Conservation (phyloP, 768 basidiomycete species). For the Hygrophoropsis aurantiaca region DNA sequence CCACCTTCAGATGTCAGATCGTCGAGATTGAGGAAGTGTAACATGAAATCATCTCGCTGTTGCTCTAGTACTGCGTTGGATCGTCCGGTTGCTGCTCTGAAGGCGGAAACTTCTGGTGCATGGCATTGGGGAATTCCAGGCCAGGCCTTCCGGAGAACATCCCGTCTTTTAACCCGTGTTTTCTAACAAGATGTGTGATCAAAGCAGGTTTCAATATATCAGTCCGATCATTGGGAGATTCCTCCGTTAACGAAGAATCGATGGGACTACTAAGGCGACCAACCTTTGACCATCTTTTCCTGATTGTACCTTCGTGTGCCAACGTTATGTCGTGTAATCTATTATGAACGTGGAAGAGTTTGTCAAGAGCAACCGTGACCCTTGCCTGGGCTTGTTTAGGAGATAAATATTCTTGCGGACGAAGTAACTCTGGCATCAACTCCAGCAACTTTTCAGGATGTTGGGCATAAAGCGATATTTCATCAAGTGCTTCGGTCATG, state of each 20-base stretch:
- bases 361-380: no score
- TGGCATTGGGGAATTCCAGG: not conserved
- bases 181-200: not conserved
- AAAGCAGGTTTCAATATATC: no score
- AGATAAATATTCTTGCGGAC: no score
- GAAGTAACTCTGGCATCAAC: no score
- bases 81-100: not conserved
- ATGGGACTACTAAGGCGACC: not conserved
- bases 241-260: no score
- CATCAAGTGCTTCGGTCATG: no score
- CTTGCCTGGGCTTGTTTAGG: no score
- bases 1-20: not conserved
- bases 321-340: not conserved
- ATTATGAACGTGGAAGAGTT: not conserved
- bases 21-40: slow-evolving; percentile 1
- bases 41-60: not conserved
- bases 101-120: not conserved
- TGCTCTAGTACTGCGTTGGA: not conserved
- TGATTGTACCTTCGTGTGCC: not conserved
- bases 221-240: no score
- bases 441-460: no score
- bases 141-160: not conserved
- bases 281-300: slow-evolving; percentile 4
- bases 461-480: no score
- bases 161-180: not conserved